These are phyloP conservation scores for Zygotorulaspora chibaensis DNA, from an alignment of 805 yeast species.

Conservation along the genomic window DNA sequence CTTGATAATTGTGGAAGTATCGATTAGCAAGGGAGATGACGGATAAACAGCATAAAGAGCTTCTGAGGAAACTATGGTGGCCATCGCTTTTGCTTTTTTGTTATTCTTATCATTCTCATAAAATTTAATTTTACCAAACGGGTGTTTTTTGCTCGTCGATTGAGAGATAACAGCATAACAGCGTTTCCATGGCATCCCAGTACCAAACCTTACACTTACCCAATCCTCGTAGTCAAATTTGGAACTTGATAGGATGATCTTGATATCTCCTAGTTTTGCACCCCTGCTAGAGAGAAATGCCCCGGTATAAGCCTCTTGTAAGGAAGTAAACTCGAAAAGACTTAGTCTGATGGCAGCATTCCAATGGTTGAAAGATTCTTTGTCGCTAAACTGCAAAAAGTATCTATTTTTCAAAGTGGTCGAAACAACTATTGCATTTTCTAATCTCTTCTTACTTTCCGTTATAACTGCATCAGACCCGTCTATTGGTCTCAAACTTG, in stretches of 20 bases:
- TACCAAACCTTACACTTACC: constrained; percentile 91
- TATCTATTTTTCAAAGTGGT: constrained; percentile 89
- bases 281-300: constrained; percentile 92
- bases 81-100: constrained; percentile 71
- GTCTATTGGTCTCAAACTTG: constrained; percentile 71
- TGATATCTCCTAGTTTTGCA: constrained; percentile 77
- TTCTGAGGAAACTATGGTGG: constrained; percentile 63
- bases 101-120: constrained; percentile 74
- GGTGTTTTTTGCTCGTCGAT: constrained; percentile 40
- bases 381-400: constrained; percentile 69
- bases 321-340: constrained; percentile 69
- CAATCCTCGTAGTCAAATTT: constrained; percentile 88
- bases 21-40: constrained; percentile 72
- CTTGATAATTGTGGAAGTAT: constrained; percentile 83
- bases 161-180: constrained; percentile 89
- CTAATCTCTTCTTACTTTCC: constrained; percentile 44
- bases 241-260: constrained; percentile 77
- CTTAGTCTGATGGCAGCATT: constrained; percentile 77
- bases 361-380: constrained; percentile 68
- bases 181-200: constrained; percentile 97
- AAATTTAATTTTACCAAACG: constrained; percentile 67
- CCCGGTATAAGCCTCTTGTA: constrained; percentile 96
- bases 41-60: constrained; percentile 92
- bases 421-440: constrained; percentile 79
- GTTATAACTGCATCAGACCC: constrained; percentile 59